Evolutionary conservation across 1,284 basidiomycete species (phyloP), one percentile per base, ranked within the genome.

Genomic region (Trichosporon asahii): DNA sequence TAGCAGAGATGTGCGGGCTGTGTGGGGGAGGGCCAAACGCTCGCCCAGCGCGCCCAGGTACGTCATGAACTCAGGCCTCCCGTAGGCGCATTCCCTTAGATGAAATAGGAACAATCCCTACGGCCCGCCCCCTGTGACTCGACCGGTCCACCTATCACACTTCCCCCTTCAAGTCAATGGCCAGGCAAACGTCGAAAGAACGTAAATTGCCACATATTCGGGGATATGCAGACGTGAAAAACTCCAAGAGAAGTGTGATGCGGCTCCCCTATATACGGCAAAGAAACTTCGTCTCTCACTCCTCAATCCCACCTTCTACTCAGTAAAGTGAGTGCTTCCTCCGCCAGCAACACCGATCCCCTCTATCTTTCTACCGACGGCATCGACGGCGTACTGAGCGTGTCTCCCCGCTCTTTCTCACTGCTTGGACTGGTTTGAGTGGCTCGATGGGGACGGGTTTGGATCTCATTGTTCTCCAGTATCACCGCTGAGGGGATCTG

Each of bases 221-320:
- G 55, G 55, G 15, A 60, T 60, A 60, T 60, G 55, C 55, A 60
- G 14, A 31, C 7, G 29, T 31, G 29, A 60, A 60, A 60, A 60
- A 60, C 55, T 60, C 55, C 55, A 60, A 18, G 5, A 60, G 55
- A 55, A 60, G 55, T 60, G 55, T 31, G 55, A 60, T 60, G 55
- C 55, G 27, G 7, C 55, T 60, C 14, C 55, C 55, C 27, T 60
- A 60, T 60, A 60, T 60, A 60, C 55, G 55, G 8, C 27, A 60
- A 60, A 60, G 55, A 60, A 60, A 60, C 55, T 60, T 60, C 15
- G 27, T 60, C 55, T 60, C 55, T 60, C 14, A 15, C 25, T 60
- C 55, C 55, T 29, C 25, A 2, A 60, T 29, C 55, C 55, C 55
- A 60, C 55, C 55, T 60, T 60, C 55, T 31, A 60, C 55, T 60